Evolutionary conservation across 2,329 filamentous ascomycete species (phyloP).

Genomic region (Colletotrichum filicis): DNA sequence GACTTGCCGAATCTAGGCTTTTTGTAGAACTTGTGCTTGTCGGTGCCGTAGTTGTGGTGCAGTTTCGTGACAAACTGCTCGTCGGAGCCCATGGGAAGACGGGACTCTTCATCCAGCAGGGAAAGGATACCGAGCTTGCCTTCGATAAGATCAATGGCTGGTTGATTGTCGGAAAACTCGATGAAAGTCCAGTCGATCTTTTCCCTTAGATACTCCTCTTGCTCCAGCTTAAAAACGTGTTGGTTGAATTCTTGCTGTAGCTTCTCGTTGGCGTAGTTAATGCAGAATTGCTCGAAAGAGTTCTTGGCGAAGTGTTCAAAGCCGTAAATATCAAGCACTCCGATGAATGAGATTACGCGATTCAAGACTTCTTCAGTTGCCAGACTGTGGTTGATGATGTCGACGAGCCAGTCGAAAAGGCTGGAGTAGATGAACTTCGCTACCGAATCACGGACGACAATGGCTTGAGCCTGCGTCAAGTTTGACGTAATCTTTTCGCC

Average conservation of each 20-base stretch:
- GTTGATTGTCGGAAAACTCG: conserved; percentile 99
- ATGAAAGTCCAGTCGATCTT: conserved; percentile 99
- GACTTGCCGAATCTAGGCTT: conserved; percentile 98
- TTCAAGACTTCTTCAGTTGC: conserved; percentile 88
- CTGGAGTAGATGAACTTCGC: conserved; percentile 99
- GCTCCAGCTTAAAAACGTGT: conserved; percentile 98
- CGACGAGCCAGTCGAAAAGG: conserved; percentile 98
- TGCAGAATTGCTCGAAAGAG: conserved; percentile 99
- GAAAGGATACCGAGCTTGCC: conserved; percentile 94
- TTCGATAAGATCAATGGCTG: conserved; percentile 98
- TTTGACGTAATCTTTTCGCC: conserved; percentile 99
- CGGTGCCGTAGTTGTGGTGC: conserved; percentile 88
- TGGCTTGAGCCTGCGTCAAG: conserved; percentile 90
- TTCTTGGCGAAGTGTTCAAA: conserved; percentile 99
- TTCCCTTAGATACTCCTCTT: conserved; percentile 96
- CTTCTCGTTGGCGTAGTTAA: conserved; percentile 99
- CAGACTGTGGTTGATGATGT: conserved; percentile 91
- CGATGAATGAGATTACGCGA: conserved; percentile 90
- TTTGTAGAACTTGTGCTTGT: conserved; percentile 98
- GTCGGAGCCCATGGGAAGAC: conserved; percentile 95
- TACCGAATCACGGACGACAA: conserved; percentile 95
- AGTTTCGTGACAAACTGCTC: conserved; percentile 97
- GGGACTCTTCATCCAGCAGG: conserved; percentile 94
- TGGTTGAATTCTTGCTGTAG: conserved; percentile 99
- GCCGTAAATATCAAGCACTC: conserved; percentile 98